Conservation (phyloP, 345 rosid genomes). For the Arabidopsis arenosa region DNA sequence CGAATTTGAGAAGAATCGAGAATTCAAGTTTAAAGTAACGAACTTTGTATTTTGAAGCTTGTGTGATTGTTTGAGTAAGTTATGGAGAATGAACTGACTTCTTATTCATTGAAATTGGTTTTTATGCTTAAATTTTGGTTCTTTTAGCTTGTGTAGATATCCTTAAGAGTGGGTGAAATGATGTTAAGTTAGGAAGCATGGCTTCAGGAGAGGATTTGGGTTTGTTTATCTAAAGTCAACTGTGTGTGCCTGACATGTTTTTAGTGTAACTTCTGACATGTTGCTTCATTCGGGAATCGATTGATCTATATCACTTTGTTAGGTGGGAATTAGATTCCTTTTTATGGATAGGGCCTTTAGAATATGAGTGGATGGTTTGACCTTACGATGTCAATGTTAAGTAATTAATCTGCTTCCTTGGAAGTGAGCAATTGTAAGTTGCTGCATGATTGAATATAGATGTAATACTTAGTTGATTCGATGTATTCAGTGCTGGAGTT, state of each 20-base stretch:
- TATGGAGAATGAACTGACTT: slow-evolving; percentile 14
- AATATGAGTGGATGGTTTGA: slow-evolving; percentile 27
- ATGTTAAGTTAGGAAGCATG: slow-evolving; percentile 6
- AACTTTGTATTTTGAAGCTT: slow-evolving; percentile 8
- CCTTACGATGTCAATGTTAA: slow-evolving; percentile 12
- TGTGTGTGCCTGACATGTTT: slow-evolving; percentile 37
- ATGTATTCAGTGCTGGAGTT: slow-evolving; percentile 54
- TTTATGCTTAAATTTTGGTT: slow-evolving; percentile 10
- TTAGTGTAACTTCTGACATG: slow-evolving; percentile 34
- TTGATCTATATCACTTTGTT: slow-evolving; percentile 25
- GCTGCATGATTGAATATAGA: slow-evolving; percentile 10
- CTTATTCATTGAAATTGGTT: not conserved
- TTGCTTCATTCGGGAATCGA: slow-evolving; percentile 35
- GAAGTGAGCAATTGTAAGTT: slow-evolving; percentile 20
- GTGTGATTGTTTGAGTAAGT: slow-evolving; percentile 6
- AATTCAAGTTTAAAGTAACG: not conserved
- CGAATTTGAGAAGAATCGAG: not conserved
- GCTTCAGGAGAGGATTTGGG: slow-evolving; percentile 32
- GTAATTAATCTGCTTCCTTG: slow-evolving; percentile 6
- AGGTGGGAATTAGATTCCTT: slow-evolving; percentile 39
- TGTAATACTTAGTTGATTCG: slow-evolving; percentile 9
- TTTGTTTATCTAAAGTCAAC: slow-evolving; percentile 43
- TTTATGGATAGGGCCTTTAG: slow-evolving; percentile 20
- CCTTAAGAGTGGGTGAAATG: not conserved
- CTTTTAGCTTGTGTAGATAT: slow-evolving; percentile 28